Conservation (phyloP, 2,329 filamentous ascomycete species). For the Xylariaceae sp. region DNA sequence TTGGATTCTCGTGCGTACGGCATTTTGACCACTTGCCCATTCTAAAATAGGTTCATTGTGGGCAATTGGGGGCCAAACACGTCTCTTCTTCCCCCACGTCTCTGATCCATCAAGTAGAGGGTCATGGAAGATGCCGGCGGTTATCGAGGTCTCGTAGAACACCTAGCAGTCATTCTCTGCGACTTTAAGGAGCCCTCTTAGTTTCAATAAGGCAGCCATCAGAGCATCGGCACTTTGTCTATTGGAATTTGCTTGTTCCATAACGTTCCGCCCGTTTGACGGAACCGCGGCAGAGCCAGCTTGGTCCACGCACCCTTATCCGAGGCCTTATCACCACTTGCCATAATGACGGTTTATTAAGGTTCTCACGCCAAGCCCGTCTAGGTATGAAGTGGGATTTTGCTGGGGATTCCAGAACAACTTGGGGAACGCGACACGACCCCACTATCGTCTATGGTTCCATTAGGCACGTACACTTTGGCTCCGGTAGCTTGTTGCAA, state of each 20-base stretch:
- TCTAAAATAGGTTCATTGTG: too few relatives aligned
- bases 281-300: slow-evolving; percentile 18
- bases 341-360: slow-evolving; percentile 17
- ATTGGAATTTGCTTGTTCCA: slow-evolving; percentile 19
- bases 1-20: too few relatives aligned
- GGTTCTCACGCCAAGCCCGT: slow-evolving; percentile 25
- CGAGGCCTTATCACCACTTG: slow-evolving; percentile 10
- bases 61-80: too few relatives aligned
- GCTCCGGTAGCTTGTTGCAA: too few relatives aligned
- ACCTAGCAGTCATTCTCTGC: too few relatives aligned
- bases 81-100: too few relatives aligned
- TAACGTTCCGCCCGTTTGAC: slow-evolving; percentile 12
- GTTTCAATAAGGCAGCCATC: neutral
- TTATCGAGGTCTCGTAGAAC: too few relatives aligned
- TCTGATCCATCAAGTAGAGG: too few relatives aligned
- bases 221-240: slow-evolving; percentile 10
- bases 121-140: too few relatives aligned
- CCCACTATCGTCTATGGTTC: slow-evolving; percentile 1
- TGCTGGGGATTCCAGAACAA: neutral
- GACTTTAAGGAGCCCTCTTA: too few relatives aligned
- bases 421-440: neutral
- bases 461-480: neutral
- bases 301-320: slow-evolving; percentile 17
- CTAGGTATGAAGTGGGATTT: slow-evolving; percentile 3
- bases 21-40: too few relatives aligned